Evolutionary conservation across 1,284 basidiomycete genomes (phyloP), one percentile per base, ranked within the genome.

Genomic region (Microbotryum intermedium): DNA sequence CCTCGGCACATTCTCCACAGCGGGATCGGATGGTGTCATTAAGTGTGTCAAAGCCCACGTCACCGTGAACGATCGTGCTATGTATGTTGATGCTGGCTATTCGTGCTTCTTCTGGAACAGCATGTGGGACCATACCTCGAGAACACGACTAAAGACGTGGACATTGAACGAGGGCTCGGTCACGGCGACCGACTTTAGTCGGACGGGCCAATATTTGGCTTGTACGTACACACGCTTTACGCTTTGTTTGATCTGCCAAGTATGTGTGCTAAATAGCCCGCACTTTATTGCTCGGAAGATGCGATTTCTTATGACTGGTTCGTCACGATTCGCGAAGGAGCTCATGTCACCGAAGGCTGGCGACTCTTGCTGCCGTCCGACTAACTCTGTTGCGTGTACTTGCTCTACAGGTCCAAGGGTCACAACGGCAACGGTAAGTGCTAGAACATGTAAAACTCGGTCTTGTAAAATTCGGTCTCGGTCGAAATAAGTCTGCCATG

Each of bases 1-100:
- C 1, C 88, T 94, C 67, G 92, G 91, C 49, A 97, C 93, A 1
- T 97, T 97, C 77, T 88, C 88, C 34, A 97, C 92, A 0, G 90
- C 87, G 62, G 93, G 93, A 80, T 81, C 84, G 45, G 87, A 90
- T 67, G 87, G 88, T 4, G 85, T 84, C 1, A 83, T 89, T 71
- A 84, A 84, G 78, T 87, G 18, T 83, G 91, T 53, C 80, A 72
- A 93, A 91, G 76, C 84, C 88, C 91, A 72, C 64, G 82, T 76
- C 45, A 25, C 53, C 45, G 26, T 34, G 26, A 11, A 9, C 57
- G 28, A 55, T n/a, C 20, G 34, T 47, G 51, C 29, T 44, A 44
- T 44, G 30, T n/a, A 44, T 39, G 4, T 45, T 42, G 23, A 48
- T 25, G 7, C 23, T 46, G 29, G 50, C 47, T 50, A 26, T 26